Conservation (phyloP, 164 flowering plant genomes). For the Vitis rupestris region DNA sequence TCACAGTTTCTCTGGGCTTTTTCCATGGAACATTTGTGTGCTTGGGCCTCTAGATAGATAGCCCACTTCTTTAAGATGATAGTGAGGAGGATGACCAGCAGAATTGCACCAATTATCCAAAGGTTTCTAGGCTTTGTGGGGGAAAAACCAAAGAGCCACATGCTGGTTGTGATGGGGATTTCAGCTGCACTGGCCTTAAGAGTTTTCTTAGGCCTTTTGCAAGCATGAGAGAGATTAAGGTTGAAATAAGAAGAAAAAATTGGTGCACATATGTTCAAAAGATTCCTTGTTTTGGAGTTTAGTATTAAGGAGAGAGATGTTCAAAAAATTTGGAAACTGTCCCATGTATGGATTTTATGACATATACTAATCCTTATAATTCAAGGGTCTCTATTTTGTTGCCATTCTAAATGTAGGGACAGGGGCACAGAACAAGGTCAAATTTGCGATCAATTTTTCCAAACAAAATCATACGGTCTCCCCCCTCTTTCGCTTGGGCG, state of each 20-base stretch:
- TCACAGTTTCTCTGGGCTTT: neutral
- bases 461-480: no score
- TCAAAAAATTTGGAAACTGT: no score
- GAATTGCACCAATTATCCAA: constrained; percentile 16
- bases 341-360: no score
- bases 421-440: no score
- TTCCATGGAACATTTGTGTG: no score
- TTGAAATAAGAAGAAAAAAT: neutral
- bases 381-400: no score
- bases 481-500: no score
- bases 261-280: neutral
- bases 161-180: neutral
- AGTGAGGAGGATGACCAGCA: constrained; percentile 10
- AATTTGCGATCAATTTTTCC: no score
- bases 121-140: neutral
- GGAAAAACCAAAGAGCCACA: constrained; percentile 2
- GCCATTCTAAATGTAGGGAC: no score
- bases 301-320: neutral
- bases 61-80: constrained; percentile 16
- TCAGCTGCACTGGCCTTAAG: neutral
- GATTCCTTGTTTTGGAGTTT: constrained; percentile 1
- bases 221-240: neutral
- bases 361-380: no score
- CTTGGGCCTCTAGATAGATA: neutral
- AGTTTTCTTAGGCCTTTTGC: neutral